A percentile compares a stretch with the other conserved stretches of the same genome.
phyloP scores from a whole-genome alignment of 768 basidiomycete species.

The Mycena capillaripes region DNA sequence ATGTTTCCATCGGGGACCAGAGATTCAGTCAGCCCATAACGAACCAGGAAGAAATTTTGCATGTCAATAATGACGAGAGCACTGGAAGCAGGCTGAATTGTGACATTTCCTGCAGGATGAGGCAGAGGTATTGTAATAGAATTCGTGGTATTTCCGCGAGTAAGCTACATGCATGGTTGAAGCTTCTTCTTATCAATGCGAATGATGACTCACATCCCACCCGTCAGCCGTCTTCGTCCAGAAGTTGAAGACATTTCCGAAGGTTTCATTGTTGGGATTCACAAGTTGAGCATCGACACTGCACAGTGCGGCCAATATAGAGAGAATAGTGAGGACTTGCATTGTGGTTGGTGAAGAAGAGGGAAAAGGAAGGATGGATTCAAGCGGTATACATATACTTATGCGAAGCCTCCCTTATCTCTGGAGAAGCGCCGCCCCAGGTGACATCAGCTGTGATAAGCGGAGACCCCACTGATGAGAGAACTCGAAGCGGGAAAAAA shows the following conservation, averaged over 20 bases:
- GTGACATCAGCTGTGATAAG: background rate
- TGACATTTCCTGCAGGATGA: constrained; percentile 41
- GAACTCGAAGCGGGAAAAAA: background rate
- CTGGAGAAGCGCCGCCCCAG: too few species aligned
- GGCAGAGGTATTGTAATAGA: constrained; percentile 46
- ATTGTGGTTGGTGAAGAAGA: background rate
- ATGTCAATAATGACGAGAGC: constrained; percentile 53
- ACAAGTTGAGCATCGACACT: constrained; percentile 7
- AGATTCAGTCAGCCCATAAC: background rate
- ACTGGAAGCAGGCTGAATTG: constrained; percentile 46
- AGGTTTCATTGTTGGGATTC: constrained; percentile 31
- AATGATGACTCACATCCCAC: constrained; percentile 43
- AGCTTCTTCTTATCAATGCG: background rate
- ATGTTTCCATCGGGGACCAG: too few species aligned
- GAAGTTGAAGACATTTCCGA: constrained; percentile 48
- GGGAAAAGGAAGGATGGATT: background rate
- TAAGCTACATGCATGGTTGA: constrained; percentile 38
- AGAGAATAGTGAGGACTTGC: background rate
- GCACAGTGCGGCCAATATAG: background rate
- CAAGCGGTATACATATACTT: too few species aligned
- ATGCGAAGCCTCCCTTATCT: background rate
- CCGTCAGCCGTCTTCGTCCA: constrained; percentile 44
- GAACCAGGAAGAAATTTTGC: constrained; percentile 48
- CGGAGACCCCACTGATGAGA: background rate
- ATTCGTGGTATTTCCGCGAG: constrained; percentile 42